These are phyloP conservation scores for Rhizophora mangle DNA, from an alignment of 345 rosid genomes.

Conservation along the genomic window DNA sequence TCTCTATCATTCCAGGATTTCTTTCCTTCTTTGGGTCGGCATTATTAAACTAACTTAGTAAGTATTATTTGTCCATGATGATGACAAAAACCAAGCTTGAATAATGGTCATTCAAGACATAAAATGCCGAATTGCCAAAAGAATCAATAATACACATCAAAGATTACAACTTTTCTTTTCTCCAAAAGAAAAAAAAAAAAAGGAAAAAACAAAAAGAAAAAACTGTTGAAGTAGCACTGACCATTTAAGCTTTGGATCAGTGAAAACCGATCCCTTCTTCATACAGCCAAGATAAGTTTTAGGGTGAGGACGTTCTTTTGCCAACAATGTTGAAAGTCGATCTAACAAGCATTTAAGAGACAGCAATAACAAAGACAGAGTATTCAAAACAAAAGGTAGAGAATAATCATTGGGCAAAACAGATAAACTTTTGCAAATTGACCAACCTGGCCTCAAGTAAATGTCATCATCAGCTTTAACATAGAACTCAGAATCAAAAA, in stretches of 20 bases:
- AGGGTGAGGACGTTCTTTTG: conserved; percentile 73
- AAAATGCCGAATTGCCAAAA: not conserved
- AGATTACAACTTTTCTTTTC: not conserved
- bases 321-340: conserved; percentile 72
- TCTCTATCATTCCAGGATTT: too few species aligned
- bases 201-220: not conserved
- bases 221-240: conserved; percentile 24
- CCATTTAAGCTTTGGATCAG: conserved; percentile 90
- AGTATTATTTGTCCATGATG: too few species aligned
- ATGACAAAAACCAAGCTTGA: not conserved
- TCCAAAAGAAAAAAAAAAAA: not conserved
- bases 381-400: not conserved
- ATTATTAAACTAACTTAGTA: too few species aligned
- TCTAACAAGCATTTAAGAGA: conserved; percentile 38
- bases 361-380: not conserved
- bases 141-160: not conserved
- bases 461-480: conserved; percentile 97
- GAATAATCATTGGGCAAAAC: not conserved
- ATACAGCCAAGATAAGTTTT: conserved; percentile 92
- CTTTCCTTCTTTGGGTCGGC: too few species aligned
- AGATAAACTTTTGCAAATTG: conserved; percentile 14
- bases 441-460: conserved; percentile 81
- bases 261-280: conserved; percentile 88
- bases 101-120: not conserved
- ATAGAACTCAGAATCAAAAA: conserved; percentile 79